Evolutionary conservation across 352 stramenopile genomes (phyloP).

Genomic region (Globisporangium radiosum): DNA sequence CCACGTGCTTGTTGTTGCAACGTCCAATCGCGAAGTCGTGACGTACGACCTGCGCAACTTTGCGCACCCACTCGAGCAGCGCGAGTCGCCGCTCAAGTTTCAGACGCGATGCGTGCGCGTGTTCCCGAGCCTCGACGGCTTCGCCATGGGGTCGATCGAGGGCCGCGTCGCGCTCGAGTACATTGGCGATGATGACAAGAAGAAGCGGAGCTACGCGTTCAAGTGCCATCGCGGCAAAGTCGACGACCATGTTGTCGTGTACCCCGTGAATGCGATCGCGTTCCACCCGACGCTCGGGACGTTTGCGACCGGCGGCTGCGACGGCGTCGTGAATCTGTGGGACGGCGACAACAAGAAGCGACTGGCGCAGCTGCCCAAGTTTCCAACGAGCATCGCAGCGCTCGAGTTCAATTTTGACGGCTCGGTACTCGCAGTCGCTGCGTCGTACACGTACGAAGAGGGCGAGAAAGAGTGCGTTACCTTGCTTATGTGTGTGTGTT

Average conservation of each 20-base stretch:
- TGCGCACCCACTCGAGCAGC: slow-evolving; percentile 42
- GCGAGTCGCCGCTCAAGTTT: slow-evolving; percentile 85
- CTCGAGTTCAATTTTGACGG: slow-evolving; percentile 94
- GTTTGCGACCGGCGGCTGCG: slow-evolving; percentile 94
- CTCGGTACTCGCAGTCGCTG: slow-evolving; percentile 90
- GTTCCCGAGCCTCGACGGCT: slow-evolving; percentile 70
- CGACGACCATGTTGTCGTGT: slow-evolving; percentile 82
- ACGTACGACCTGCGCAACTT: slow-evolving; percentile 86
- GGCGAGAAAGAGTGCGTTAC: slow-evolving; percentile 90
- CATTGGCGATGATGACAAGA: slow-evolving; percentile 53
- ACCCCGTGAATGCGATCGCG: slow-evolving; percentile 94
- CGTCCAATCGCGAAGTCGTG: slow-evolving; percentile 43
- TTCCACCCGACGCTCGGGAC: slow-evolving; percentile 93
- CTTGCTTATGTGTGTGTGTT: background rate
- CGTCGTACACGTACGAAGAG: slow-evolving; percentile 97
- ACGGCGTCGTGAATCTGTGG: slow-evolving; percentile 92
- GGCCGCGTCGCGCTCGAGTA: slow-evolving; percentile 96
- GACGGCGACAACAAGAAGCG: slow-evolving; percentile 96
- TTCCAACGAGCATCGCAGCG: slow-evolving; percentile 84
- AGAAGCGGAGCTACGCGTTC: slow-evolving; percentile 93
- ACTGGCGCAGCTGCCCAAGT: slow-evolving; percentile 78
- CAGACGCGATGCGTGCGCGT: slow-evolving; percentile 88
- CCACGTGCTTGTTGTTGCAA: slow-evolving; percentile 55
- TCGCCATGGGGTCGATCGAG: slow-evolving; percentile 93
- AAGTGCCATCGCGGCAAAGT: slow-evolving; percentile 95